Conservation (phyloP, 2,329 filamentous ascomycete species). For the Monosporascus sp. region DNA sequence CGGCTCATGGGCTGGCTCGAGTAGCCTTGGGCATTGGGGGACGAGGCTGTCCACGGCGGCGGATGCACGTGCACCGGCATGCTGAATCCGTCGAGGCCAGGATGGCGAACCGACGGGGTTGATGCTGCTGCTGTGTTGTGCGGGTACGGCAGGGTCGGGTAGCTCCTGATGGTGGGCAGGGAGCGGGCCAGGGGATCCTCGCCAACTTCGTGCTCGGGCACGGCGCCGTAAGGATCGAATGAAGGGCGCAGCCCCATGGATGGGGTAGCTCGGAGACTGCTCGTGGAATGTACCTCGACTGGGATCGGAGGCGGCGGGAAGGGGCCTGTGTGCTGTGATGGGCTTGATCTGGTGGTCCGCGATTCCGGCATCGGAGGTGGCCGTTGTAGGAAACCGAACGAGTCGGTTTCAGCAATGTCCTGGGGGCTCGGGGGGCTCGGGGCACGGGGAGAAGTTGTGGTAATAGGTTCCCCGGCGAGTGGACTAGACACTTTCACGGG, state of each 20-base stretch:
- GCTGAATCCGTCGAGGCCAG: conserved; percentile 12
- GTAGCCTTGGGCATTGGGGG: conserved; percentile 32
- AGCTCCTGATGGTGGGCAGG: conserved; percentile 13
- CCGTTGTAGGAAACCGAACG: background rate
- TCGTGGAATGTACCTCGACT: conserved; percentile 22
- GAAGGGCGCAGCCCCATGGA: background rate
- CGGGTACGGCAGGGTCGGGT: conserved; percentile 16
- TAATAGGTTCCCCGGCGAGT: conserved; percentile 14
- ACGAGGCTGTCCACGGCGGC: conserved; percentile 15
- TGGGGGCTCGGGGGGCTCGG: conserved; percentile 5
- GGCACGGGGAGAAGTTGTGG: conserved; percentile 6
- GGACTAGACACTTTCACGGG: conserved; percentile 24
- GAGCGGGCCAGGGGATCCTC: conserved; percentile 14
- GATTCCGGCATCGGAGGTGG: conserved; percentile 10
- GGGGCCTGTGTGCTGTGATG: conserved; percentile 17
- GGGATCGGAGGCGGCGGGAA: conserved; percentile 26
- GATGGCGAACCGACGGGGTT: background rate
- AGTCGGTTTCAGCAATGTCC: conserved; percentile 7
- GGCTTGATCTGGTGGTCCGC: conserved; percentile 21
- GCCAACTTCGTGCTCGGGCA: conserved; percentile 10
- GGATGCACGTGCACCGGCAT: conserved; percentile 18
- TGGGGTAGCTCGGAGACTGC: conserved; percentile 19
- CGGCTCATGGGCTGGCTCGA: conserved; percentile 47
- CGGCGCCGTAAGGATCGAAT: conserved; percentile 2
- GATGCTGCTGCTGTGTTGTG: conserved; percentile 3